Percentiles rank a stretch among this genome's conserved stretches.
These are phyloP conservation scores for Iberis pinnata DNA, from an alignment of 345 rosid species.

Conservation along the genomic window DNA sequence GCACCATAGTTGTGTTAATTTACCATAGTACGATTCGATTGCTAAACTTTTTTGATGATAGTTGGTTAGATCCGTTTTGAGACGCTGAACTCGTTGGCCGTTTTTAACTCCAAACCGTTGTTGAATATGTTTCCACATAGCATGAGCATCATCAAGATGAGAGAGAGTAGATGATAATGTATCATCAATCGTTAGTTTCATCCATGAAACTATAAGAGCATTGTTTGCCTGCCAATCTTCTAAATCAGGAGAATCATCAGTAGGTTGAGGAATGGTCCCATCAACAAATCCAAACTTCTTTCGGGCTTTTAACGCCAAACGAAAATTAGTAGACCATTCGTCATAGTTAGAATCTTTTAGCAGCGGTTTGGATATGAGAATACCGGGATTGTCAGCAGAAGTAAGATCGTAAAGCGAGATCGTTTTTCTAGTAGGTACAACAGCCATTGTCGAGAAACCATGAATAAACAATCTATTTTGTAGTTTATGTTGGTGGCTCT, in stretches of 20 bases:
- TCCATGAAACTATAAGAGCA: background rate
- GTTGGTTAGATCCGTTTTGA: background rate
- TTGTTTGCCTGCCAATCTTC: background rate
- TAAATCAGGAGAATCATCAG: background rate
- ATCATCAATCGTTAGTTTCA: background rate
- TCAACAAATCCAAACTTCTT: too few relatives aligned
- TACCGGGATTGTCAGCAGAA: too few relatives aligned
- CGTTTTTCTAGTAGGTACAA: too few relatives aligned
- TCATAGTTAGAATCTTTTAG: too few relatives aligned
- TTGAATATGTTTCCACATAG: background rate
- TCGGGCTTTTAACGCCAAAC: too few relatives aligned
- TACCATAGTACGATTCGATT: background rate
- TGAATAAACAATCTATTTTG: too few relatives aligned
- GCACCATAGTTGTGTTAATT: background rate
- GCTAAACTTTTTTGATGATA: background rate
- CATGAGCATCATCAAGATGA: background rate
- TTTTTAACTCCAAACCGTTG: background rate
- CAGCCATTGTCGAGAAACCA: too few relatives aligned
- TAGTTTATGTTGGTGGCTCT: too few relatives aligned
- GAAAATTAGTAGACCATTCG: too few relatives aligned
- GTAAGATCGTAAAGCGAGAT: too few relatives aligned
- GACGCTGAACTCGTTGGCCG: background rate
- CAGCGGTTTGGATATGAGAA: too few relatives aligned
- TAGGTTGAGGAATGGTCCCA: background rate
- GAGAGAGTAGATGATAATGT: background rate